phyloP scores from a whole-genome alignment of 345 rosid genomes.

The Pugionium cornutum region DNA sequence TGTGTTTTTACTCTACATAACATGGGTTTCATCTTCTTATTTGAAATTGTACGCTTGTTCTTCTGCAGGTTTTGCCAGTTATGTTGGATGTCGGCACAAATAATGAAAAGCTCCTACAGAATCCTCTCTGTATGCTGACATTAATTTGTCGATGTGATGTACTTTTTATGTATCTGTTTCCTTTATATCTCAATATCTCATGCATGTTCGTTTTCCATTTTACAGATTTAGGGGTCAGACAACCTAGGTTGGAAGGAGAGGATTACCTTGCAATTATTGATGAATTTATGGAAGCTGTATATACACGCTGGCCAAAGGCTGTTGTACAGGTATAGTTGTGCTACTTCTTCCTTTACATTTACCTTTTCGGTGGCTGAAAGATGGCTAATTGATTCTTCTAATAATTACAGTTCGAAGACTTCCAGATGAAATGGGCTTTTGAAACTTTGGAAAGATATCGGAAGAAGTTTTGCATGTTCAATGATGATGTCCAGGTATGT shows the following conservation, averaged over 20 bases:
- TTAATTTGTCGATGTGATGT: constrained; percentile 15
- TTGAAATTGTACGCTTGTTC: constrained; percentile 21
- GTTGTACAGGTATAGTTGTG: constrained; percentile 73
- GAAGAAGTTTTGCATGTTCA: constrained; percentile 91
- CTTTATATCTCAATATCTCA: background rate
- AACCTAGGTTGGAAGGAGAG: constrained; percentile 89
- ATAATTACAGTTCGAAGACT: constrained; percentile 81
- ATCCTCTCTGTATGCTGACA: constrained; percentile 75
- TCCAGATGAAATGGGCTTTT: constrained; percentile 98
- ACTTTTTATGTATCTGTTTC: constrained; percentile 27
- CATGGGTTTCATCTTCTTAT: constrained; percentile 10
- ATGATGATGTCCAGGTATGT: constrained; percentile 92
- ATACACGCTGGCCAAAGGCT: constrained; percentile 95
- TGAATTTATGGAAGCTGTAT: constrained; percentile 93
- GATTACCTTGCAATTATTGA: constrained; percentile 78
- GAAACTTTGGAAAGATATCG: constrained; percentile 89
- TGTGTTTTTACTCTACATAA: background rate
- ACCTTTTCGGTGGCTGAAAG: constrained; percentile 12
- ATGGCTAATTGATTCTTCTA: constrained; percentile 38
- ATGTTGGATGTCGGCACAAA: constrained; percentile 97
- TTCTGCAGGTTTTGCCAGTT: constrained; percentile 76
- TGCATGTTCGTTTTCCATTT: constrained; percentile 22
- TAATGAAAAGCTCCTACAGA: constrained; percentile 83
- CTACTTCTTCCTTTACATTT: constrained; percentile 27
- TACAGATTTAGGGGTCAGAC: constrained; percentile 84